Conservation (phyloP, 495 filamentous ascomycete species). For the Cairneyella variabilis region DNA sequence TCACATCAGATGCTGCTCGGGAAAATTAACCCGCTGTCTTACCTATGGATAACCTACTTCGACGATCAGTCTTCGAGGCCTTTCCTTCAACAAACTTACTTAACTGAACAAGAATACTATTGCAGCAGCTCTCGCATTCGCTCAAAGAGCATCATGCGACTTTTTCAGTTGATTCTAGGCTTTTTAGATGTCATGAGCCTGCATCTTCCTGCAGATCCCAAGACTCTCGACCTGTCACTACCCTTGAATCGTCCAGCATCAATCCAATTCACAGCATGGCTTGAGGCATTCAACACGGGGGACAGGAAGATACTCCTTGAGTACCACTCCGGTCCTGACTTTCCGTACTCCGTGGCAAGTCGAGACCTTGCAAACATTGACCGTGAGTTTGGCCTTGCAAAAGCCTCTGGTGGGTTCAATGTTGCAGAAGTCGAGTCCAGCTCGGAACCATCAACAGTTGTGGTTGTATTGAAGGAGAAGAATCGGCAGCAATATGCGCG, state of each 20-base stretch:
- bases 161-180: no score
- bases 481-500: neutral
- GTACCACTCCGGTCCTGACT: neutral
- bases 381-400: neutral
- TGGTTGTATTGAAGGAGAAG: neutral
- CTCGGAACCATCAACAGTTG: neutral
- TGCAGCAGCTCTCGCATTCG: no score
- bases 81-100: no score
- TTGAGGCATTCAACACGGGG: neutral
- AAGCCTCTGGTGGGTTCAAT: slow-evolving; percentile 1
- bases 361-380: neutral
- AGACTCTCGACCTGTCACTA: neutral
- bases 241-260: neutral
- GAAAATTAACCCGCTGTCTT: no score
- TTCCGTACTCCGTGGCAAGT: slow-evolving; percentile 1
- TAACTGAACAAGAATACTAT: no score
- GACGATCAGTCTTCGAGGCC: no score
- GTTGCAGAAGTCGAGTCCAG: neutral
- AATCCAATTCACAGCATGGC: slow-evolving; percentile 6
- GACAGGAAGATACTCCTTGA: neutral
- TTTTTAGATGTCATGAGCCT: no score
- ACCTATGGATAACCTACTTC: no score
- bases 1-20: no score
- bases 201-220: no score
- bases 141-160: no score